Evolutionary conservation across 1,284 basidiomycete species (phyloP).

Genomic region (Schizophyllum amplum): DNA sequence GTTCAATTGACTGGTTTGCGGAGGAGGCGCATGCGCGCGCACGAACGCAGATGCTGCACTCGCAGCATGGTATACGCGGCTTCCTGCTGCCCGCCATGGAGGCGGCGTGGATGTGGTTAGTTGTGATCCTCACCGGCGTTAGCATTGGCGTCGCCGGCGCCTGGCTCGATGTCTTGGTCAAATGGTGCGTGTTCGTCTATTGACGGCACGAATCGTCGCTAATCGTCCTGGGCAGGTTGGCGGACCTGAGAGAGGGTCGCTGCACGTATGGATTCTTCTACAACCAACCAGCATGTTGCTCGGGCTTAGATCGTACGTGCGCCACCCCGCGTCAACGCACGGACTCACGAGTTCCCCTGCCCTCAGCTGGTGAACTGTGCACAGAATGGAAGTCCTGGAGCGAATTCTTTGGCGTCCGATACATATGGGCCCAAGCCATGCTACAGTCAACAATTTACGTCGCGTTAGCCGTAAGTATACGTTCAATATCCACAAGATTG

Average conservation of each 20-base stretch:
- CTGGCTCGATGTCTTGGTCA: constrained; percentile 67
- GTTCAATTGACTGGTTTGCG: constrained; percentile 63
- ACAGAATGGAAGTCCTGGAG: constrained; percentile 67
- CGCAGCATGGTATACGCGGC: constrained; percentile 47
- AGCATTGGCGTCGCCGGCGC: constrained; percentile 65
- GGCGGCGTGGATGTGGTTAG: constrained; percentile 57
- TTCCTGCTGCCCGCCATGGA: constrained; percentile 48
- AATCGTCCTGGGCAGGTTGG: constrained; percentile 37
- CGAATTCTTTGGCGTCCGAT: constrained; percentile 42
- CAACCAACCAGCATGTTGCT: constrained; percentile 67
- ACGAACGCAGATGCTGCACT: constrained; percentile 40
- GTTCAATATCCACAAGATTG: background rate
- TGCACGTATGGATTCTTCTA: constrained; percentile 69
- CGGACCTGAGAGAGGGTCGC: constrained; percentile 61
- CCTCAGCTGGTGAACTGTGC: constrained; percentile 62
- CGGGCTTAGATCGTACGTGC: constrained; percentile 60
- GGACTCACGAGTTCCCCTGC: constrained; percentile 3
- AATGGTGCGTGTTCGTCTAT: constrained; percentile 42
- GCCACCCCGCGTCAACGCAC: background rate
- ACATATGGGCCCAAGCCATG: constrained; percentile 50
- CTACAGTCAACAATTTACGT: constrained; percentile 60
- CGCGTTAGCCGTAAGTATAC: constrained; percentile 43
- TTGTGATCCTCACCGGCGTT: constrained; percentile 58
- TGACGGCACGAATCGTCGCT: constrained; percentile 5
- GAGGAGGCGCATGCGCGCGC: constrained; percentile 61